These are phyloP conservation scores for Cercospora sp. DNA, from an alignment of 2,329 filamentous ascomycete genomes.

Conservation along the genomic window DNA sequence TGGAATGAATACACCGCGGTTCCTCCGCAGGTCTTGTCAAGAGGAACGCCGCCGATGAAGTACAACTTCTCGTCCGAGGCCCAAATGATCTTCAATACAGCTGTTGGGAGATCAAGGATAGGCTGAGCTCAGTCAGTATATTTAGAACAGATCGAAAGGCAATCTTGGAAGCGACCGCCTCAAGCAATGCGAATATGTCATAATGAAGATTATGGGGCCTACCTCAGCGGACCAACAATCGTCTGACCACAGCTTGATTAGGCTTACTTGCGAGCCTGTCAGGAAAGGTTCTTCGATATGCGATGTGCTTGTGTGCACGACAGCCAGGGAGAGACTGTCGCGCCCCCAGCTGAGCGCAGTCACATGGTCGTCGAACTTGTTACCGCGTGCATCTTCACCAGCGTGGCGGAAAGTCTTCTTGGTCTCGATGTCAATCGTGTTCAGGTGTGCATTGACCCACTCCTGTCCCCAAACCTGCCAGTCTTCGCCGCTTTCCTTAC, in stretches of 20 bases:
- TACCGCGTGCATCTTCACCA: background rate
- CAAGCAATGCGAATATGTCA: background rate
- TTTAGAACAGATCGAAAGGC: background rate
- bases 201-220: background rate
- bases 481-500: conserved; percentile 39
- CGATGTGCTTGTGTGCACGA: conserved; percentile 28
- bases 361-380: conserved; percentile 32
- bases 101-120: background rate
- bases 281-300: conserved; percentile 32
- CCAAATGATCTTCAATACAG: conserved; percentile 18
- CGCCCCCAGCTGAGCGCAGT: conserved; percentile 35
- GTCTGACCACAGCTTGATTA: background rate
- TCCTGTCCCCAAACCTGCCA: conserved; percentile 41
- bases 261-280: conserved; percentile 24
- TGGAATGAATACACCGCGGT: conserved; percentile 13
- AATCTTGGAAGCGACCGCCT: too few relatives aligned
- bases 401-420: conserved; percentile 26
- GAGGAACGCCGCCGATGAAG: conserved; percentile 19
- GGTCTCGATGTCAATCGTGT: conserved; percentile 37
- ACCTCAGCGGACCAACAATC: conserved; percentile 2
- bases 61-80: conserved; percentile 20
- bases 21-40: conserved; percentile 15
- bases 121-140: background rate
- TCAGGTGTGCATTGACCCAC: conserved; percentile 39
- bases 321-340: conserved; percentile 33